Conservation (phyloP, 768 basidiomycete genomes). For the Rhodocollybia butyracea region DNA sequence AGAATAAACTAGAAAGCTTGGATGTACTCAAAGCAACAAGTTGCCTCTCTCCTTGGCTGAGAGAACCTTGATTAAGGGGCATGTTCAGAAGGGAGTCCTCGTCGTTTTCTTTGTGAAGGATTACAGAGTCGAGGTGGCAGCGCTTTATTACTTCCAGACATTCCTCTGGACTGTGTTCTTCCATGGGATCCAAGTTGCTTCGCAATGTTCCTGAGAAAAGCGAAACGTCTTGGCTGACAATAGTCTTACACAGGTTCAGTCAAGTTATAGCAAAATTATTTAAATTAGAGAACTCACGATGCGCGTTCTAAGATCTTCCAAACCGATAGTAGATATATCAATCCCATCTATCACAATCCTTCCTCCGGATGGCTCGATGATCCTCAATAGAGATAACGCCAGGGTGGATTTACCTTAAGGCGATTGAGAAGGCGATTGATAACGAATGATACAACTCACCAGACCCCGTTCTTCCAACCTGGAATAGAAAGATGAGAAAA, state of each 20-base stretch:
- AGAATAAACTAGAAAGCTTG: no score
- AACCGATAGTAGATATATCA: conserved; percentile 62
- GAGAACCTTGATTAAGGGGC: conserved; percentile 60
- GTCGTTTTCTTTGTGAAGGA: conserved; percentile 33
- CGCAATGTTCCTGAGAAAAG: conserved; percentile 71
- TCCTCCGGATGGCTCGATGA: conserved; percentile 57
- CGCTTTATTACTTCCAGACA: conserved; percentile 63
- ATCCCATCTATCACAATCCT: conserved; percentile 68
- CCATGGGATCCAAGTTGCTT: conserved; percentile 71
- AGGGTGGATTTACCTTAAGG: conserved; percentile 52
- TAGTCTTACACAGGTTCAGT: conserved; percentile 42
- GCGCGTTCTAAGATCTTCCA: conserved; percentile 64
- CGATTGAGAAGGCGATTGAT: not conserved
- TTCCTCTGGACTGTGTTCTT: conserved; percentile 53
- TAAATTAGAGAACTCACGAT: conserved; percentile 36
- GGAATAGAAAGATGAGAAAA: not conserved
- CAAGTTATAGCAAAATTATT: not conserved
- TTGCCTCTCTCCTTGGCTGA: conserved; percentile 80
- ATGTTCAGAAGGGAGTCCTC: conserved; percentile 49
- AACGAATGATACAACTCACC: conserved; percentile 28
- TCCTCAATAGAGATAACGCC: conserved; percentile 55
- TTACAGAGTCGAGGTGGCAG: conserved; percentile 53
- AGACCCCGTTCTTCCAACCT: conserved; percentile 71
- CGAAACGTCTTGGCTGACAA: conserved; percentile 73
- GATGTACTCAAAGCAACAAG: conserved; percentile 64